Evolutionary conservation across 768 basidiomycete species (phyloP).

Genomic region (Terana coerulea): DNA sequence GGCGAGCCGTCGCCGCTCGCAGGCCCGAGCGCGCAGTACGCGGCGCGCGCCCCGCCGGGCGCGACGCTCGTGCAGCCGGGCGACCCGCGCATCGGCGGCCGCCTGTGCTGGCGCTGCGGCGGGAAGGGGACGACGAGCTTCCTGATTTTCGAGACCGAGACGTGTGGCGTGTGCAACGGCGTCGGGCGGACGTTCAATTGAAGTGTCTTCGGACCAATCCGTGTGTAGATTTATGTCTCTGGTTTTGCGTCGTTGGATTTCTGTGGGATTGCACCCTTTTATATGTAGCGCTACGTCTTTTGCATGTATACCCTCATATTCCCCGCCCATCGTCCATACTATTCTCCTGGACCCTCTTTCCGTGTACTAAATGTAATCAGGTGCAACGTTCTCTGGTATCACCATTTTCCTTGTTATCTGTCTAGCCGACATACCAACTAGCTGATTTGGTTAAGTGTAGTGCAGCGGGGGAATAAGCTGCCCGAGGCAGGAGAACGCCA

Average conservation of each 20-base stretch:
- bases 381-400: too few relatives aligned
- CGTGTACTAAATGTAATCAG: too few relatives aligned
- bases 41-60: constrained; percentile 32
- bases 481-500: too few relatives aligned
- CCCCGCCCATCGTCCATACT: too few relatives aligned
- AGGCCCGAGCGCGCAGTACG: not conserved
- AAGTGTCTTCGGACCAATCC: not conserved
- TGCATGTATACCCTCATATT: too few relatives aligned
- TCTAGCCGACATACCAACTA: too few relatives aligned
- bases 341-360: too few relatives aligned
- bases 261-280: too few relatives aligned
- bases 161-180: constrained; percentile 60
- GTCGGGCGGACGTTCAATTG: constrained; percentile 43
- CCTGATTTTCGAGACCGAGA: constrained; percentile 49
- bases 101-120: constrained; percentile 59
- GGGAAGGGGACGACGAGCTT: constrained; percentile 52
- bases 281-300: too few relatives aligned
- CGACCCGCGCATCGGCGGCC: constrained; percentile 68
- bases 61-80: constrained; percentile 54
- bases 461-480: too few relatives aligned
- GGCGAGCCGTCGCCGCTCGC: not conserved
- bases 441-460: too few relatives aligned
- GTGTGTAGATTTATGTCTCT: not conserved
- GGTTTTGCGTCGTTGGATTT: not conserved
- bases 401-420: too few relatives aligned